Percentiles rank a stretch among this genome's conserved stretches.
These are phyloP conservation scores for Tulasnella sp. DNA, from an alignment of 768 basidiomycete genomes.

Conservation along the genomic window DNA sequence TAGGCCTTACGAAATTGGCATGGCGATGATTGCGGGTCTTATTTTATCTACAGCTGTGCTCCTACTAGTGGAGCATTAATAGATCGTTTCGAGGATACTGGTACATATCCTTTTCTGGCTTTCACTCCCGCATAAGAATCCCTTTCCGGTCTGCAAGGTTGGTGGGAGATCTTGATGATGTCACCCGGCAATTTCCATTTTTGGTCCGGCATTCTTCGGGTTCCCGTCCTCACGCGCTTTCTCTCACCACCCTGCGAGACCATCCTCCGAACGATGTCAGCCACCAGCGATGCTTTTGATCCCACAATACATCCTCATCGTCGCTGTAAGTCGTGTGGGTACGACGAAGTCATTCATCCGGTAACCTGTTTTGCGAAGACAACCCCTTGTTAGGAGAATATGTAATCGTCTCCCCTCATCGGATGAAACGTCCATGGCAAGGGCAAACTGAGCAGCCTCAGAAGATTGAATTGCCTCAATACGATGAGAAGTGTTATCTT, in stretches of 20 bases:
- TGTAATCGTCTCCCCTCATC: constrained; percentile 81
- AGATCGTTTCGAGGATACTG: not conserved
- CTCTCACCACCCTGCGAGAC: not conserved
- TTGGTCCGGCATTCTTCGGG: not conserved
- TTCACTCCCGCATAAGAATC: not conserved
- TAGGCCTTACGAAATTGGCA: not conserved
- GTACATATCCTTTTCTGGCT: not conserved
- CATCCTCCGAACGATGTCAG: not conserved
- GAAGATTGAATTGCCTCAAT: constrained; percentile 43
- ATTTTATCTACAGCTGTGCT: constrained; percentile 2
- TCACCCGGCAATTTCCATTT: not conserved
- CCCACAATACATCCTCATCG: constrained; percentile 60
- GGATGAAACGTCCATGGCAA: constrained; percentile 84
- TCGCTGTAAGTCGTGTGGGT: constrained; percentile 43
- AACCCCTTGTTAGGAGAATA: constrained; percentile 74
- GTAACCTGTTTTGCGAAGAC: constrained; percentile 36
- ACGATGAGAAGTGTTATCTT: constrained; percentile 73
- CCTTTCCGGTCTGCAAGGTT: not conserved
- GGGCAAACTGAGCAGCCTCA: constrained; percentile 73
- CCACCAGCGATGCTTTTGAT: constrained; percentile 39
- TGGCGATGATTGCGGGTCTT: not conserved
- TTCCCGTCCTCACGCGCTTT: not conserved
- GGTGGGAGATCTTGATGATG: not conserved
- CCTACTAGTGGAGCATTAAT: constrained; percentile 11
- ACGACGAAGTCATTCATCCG: not conserved